Percentiles rank a stretch among this genome's conserved stretches.
Evolutionary conservation across 2,329 filamentous ascomycete genomes (phyloP).

Genomic region (Microsporum audouinii): DNA sequence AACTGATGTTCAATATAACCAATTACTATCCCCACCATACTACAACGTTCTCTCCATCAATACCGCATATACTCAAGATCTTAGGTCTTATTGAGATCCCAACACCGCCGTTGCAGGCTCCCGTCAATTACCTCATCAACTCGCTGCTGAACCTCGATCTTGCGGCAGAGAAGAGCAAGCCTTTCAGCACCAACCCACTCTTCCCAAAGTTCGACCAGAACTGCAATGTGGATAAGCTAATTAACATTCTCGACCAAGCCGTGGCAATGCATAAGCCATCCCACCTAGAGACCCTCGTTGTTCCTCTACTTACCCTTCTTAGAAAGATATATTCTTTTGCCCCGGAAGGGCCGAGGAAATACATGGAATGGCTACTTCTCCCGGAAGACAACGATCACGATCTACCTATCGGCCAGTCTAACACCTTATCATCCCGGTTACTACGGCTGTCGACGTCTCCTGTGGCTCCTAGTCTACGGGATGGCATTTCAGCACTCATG

Average conservation of each 20-base stretch:
- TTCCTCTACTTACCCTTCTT: constrained; percentile 64
- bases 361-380: constrained; percentile 57
- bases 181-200: constrained; percentile 40
- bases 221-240: constrained; percentile 51
- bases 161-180: constrained; percentile 40
- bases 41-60: constrained; percentile 52
- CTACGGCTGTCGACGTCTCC: constrained; percentile 68
- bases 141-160: constrained; percentile 69
- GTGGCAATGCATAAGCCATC: constrained; percentile 51
- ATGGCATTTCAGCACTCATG: constrained; percentile 64
- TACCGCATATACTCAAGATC: constrained; percentile 60
- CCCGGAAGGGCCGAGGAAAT: constrained; percentile 48
- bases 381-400: constrained; percentile 67
- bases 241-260: constrained; percentile 58
- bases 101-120: constrained; percentile 58
- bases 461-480: constrained; percentile 57
- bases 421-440: constrained; percentile 62
- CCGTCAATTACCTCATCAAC: constrained; percentile 64
- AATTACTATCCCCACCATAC: constrained; percentile 56
- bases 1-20: constrained; percentile 79
- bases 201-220: constrained; percentile 55
- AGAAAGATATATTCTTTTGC: constrained; percentile 60
- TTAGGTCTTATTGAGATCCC: constrained; percentile 51
- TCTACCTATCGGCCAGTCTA: constrained; percentile 62
- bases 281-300: constrained; percentile 60